Evolutionary conservation across 306 rosid species (phyloP).

Genomic region (Urtica urens): DNA sequence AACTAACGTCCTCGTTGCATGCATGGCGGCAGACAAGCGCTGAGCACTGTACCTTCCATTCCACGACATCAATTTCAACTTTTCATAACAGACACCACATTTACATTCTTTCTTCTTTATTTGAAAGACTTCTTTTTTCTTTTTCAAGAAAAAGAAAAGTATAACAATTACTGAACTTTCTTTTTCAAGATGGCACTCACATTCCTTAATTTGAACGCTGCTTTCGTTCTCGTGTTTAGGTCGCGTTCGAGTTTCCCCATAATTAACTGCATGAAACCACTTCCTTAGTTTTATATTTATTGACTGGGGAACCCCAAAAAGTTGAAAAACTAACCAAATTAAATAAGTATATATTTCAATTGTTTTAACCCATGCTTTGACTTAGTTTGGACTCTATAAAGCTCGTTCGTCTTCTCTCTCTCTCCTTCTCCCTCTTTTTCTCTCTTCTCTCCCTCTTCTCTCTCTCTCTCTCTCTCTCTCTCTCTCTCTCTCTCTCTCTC

Average conservation of each 20-base stretch:
- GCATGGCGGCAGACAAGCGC: constrained; percentile 63
- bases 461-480: neutral
- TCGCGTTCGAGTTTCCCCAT: constrained; percentile 19
- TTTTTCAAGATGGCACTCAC: no score
- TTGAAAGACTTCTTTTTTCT: constrained; percentile 11
- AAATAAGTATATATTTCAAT: neutral
- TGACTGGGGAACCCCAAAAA: neutral
- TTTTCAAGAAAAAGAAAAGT: neutral
- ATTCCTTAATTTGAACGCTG: constrained; percentile 8
- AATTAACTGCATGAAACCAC: constrained; percentile 18
- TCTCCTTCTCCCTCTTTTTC: constrained; percentile 21
- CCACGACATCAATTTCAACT: constrained; percentile 38
- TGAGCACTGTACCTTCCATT: constrained; percentile 47
- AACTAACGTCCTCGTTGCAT: constrained; percentile 19
- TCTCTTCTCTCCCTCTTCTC: no score
- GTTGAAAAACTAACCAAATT: no score
- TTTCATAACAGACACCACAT: constrained; percentile 12
- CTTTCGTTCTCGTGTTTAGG: neutral
- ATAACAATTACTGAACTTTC: no score
- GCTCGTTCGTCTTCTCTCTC: constrained; percentile 6
- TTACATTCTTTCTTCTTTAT: neutral
- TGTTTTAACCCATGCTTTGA: constrained; percentile 25
- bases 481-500: neutral
- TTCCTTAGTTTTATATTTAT: constrained; percentile 2
- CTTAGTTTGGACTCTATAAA: constrained; percentile 24